Percentiles rank a stretch among this genome's conserved stretches.
Conservation (phyloP, 345 rosid genomes). For the Brassica juncea region DNA sequence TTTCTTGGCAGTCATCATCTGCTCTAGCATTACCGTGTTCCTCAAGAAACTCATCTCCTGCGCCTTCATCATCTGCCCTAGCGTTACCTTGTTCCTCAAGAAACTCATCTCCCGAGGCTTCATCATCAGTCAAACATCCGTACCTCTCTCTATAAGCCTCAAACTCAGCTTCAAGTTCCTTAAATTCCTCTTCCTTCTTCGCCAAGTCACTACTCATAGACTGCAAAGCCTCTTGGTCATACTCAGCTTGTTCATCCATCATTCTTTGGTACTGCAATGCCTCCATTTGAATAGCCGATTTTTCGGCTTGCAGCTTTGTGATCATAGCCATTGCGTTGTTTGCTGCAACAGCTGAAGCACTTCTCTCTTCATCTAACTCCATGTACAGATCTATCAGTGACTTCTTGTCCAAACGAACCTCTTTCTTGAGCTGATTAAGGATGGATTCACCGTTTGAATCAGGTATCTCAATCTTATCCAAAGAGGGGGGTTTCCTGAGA, state of each 20-base stretch:
- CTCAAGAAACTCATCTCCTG: background rate
- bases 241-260: constrained; percentile 99
- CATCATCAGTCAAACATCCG: constrained; percentile 48
- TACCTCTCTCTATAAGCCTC: constrained; percentile 62
- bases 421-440: background rate
- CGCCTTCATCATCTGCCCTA: constrained; percentile 25
- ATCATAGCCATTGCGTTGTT: constrained; percentile 96
- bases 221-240: constrained; percentile 83
- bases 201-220: constrained; percentile 50
- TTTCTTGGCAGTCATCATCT: constrained; percentile 22
- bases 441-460: background rate
- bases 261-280: constrained; percentile 95
- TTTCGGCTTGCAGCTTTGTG: constrained; percentile 82
- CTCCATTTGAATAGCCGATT: constrained; percentile 93
- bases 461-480: constrained; percentile 9
- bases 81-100: constrained; percentile 3
- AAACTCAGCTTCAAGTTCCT: constrained; percentile 61
- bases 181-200: constrained; percentile 66
- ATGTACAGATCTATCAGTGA: background rate
- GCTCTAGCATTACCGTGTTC: background rate
- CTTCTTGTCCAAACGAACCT: background rate
- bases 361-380: background rate
- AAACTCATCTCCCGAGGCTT: constrained; percentile 22
- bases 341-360: constrained; percentile 41
- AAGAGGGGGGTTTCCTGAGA: constrained; percentile 48